Evolutionary conservation across 2,329 filamentous ascomycete genomes (phyloP), one percentile per base, ranked within the genome.

Genomic region (Polytolypa hystricis): DNA sequence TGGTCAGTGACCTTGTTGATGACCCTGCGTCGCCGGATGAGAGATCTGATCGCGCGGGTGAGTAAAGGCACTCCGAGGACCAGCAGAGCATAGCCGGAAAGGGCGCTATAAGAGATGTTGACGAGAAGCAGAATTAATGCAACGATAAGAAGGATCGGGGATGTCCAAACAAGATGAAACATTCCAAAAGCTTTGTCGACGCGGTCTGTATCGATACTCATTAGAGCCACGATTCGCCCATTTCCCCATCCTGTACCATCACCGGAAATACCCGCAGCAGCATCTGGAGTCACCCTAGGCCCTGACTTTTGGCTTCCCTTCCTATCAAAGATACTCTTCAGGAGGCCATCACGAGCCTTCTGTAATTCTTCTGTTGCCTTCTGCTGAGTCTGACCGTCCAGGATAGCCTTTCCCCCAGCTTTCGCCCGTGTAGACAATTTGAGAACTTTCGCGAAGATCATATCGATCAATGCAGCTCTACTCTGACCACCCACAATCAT

Each of bases 1-100:
- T 93, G 83, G 55, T 96, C 89, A 2, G 89, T 96, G 42, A 95
- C 75, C 52, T 86, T 87, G 69, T 95, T 96, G 66, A 96, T 95
- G 19, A 60, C 68, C 48, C 75, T 76, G 51, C 91, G 76, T 35
- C 85, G 77, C 11, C 64, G 64, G 58, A 95, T 84, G 11, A 96
- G 66, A 35, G 72, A 75, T 46, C 79, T 77, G 48, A 95, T 85
- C 7, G 84, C 81, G 38, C 70, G 72, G 3, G 82, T 86, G 20
- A 96, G 69, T 2, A 85, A 57, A 0, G 87, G 86, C 48, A 94
- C 70, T 8, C 81, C 78, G 26, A 94, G 60, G 9, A 93, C 67
- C 11, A 96, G 70, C 26, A 96, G 68, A 1, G 72, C 86, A 47
- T 93, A 94, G 27, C 89, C 89, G 10, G 89, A 79, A 12, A 96